Evolutionary conservation across 164 flowering plant species (phyloP), one percentile per base, ranked within the genome.

Genomic region (Kalanchoe fedtschenkoi): DNA sequence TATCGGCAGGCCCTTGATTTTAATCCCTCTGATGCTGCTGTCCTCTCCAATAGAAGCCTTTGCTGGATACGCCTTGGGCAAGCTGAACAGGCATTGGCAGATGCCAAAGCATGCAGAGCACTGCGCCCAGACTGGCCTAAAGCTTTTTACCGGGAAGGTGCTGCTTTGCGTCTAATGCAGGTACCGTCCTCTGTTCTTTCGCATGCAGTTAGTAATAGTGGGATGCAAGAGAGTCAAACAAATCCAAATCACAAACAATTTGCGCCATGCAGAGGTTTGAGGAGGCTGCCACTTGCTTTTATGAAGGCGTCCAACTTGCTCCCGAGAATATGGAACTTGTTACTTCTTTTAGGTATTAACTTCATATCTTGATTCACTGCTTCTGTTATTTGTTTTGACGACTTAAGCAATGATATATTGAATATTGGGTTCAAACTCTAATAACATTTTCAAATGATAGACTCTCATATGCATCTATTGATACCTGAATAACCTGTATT

Each of bases 261-360:
- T 55, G 38, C 33, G 28, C 62, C 28, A 24, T 75, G 65, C 83
- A 95, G 99, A 84, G 73, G 70, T 95, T 88, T 74, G 97, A 95
- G 30, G 97, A 91, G 65, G 96, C 97, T 60, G 99, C 99, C 54
- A 88, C 79, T 83, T 79, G 95, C 46, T 95, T 95, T 68, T 95
- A 90, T 47, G 97, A 95, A 68, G 99, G 97, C n/a, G 88, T 95
- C 30, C 65, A 56, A 75, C 85, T 88, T 37, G 85, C 81, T 67
- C 99, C 99, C 63, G 97, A 95, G 68, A 95, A 79, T 72, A 81
- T 68, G 81, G 97, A 87, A 75, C 91, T 95, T 34, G 89, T 82
- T 38, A 58, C 64, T 69, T 93, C 97, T 66, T 95, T 90, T 83
- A 91, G 97, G 97, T 89, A 60, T 30, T 21, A 37, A 66, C 60